Evolutionary conservation across 176 grass and related monocot species (phyloP), one percentile per base, ranked within the genome.

Genomic region (Saccharum spontaneum): DNA sequence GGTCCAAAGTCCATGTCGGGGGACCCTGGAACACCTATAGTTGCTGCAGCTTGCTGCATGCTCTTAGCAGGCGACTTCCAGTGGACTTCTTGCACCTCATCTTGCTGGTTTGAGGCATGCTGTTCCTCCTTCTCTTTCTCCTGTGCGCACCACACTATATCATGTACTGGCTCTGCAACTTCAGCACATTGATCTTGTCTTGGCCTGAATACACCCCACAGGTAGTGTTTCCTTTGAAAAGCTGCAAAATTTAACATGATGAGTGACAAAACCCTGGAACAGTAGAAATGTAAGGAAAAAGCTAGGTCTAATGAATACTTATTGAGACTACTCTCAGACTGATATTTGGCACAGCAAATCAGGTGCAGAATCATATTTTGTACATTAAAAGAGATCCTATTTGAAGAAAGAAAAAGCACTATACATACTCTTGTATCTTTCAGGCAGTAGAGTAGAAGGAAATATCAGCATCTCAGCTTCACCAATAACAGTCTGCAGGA

Each of bases 181-280:
- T 38, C 2, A 69, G 10, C 34, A 73, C 39, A 16, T n/a, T 8
- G n/a, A 59, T 33, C 41, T 40, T 49, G 24, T 20, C 72, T 89
- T 15, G 54, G 45, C 60, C 69, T 94, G 52, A 87, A 94, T 7
- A 69, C 77, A 3, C 76, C 92, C 92, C 92, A 94, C 6, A 94
- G 64, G 70, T 89, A 91, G 65, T 71, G 79, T 69, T 89, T 91
- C 7, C 38, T 61, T 33, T 82, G 76, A 68, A 89, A 85, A 50
- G 64, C 88, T 87, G 22, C 40, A 57, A 15, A 9, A 60, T 23
- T 60, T 23, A 60, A 60, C 55, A 60, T 10, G 55, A 23, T 60
- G 22, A 23, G 55, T 60, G 55, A 60, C 55, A 3, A 23, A 60
- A 60, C 22, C 55, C 23, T 7, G 22, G 18, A 60, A 23, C 22